Evolutionary conservation across 768 basidiomycete genomes (phyloP).

Genomic region (Russula ochroleuca): DNA sequence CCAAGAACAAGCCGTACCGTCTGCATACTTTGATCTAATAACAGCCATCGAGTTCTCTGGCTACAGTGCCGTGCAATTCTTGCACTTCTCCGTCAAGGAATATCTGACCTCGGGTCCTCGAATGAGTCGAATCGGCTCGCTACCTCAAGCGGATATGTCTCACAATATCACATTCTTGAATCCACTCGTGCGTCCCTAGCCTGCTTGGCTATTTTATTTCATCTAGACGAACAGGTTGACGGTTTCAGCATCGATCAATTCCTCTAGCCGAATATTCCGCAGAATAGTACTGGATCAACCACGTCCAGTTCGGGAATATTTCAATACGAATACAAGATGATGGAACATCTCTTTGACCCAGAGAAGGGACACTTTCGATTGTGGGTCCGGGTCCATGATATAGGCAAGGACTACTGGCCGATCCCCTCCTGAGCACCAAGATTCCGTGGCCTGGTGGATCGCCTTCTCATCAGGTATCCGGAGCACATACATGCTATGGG

Average conservation of each 20-base stretch:
- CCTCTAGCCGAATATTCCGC: background rate
- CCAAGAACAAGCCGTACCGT: background rate
- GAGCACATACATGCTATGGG: background rate
- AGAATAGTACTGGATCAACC: background rate
- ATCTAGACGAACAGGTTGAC: background rate
- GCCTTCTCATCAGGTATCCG: background rate
- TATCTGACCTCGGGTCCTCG: background rate
- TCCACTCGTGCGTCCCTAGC: background rate
- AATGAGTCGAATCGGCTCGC: background rate
- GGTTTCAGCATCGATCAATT: too few relatives aligned
- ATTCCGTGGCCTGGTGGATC: background rate
- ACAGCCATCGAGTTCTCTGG: background rate
- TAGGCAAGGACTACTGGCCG: background rate
- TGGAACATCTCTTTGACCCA: background rate
- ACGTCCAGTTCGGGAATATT: background rate
- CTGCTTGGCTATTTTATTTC: background rate
- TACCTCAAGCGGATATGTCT: background rate
- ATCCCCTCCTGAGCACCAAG: background rate
- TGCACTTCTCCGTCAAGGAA: background rate
- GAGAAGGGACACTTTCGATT: background rate
- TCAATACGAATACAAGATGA: background rate
- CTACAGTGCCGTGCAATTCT: background rate
- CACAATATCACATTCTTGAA: background rate
- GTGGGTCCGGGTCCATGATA: background rate
- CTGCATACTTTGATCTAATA: background rate